Evolutionary conservation across 495 filamentous ascomycete species (phyloP).

Genomic region (Aspergillus bridgeri): DNA sequence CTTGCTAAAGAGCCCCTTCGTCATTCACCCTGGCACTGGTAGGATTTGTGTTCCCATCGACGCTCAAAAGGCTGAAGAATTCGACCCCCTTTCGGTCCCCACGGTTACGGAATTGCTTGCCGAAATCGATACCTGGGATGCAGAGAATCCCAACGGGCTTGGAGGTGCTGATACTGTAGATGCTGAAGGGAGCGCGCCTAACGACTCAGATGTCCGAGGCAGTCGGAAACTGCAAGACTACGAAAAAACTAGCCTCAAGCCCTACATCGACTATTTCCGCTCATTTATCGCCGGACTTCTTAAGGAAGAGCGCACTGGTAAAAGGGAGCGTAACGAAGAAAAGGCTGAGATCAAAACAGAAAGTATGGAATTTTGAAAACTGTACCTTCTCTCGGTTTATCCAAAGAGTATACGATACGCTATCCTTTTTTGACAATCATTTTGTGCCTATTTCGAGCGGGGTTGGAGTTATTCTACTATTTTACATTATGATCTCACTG

Average conservation of each 20-base stretch:
- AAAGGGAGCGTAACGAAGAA: conserved; percentile 67
- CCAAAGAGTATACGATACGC: neutral
- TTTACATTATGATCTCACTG: neutral
- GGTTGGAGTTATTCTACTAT: conserved; percentile 4
- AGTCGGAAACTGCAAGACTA: conserved; percentile 68
- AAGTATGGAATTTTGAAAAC: conserved; percentile 50
- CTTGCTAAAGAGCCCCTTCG: conserved; percentile 93
- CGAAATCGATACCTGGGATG: conserved; percentile 79
- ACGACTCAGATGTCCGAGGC: conserved; percentile 35
- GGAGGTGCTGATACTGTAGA: conserved; percentile 32
- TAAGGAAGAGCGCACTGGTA: conserved; percentile 73
- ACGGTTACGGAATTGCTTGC: conserved; percentile 74
- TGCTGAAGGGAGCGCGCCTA: conserved; percentile 35
- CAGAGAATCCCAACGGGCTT: conserved; percentile 29
- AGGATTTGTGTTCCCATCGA: conserved; percentile 95
- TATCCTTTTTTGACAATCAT: neutral
- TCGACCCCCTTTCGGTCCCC: conserved; percentile 83
- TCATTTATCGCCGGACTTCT: conserved; percentile 73
- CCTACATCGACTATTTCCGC: conserved; percentile 87
- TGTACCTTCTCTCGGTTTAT: neutral
- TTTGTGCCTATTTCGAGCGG: conserved; percentile 12
- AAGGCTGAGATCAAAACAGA: conserved; percentile 47
- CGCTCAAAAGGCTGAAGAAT: conserved; percentile 60
- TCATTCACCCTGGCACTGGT: conserved; percentile 92
- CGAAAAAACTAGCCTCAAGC: conserved; percentile 93